A percentile compares a stretch with the other conserved stretches of the same genome.
Conservation (phyloP, 2,329 filamentous ascomycete genomes). For the Aspergillus niger region DNA sequence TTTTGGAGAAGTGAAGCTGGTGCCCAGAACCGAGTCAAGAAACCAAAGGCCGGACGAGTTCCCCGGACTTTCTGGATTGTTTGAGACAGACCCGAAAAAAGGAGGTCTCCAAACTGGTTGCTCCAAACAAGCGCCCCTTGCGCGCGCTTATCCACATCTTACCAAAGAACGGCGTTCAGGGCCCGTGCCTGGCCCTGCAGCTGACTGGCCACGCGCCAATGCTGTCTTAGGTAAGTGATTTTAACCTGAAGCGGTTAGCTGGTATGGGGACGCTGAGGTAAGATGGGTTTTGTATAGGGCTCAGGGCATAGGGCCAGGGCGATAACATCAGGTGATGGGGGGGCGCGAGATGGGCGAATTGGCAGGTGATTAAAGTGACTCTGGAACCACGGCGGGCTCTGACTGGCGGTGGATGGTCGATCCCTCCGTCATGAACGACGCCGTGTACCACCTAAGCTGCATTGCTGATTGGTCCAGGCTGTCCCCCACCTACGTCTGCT, state of each 20-base stretch:
- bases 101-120: slow-evolving; percentile 27
- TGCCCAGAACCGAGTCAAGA: slow-evolving; percentile 18
- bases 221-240: too few species aligned
- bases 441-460: neutral
- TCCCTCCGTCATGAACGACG: neutral
- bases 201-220: neutral
- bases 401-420: neutral
- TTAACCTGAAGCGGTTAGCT: neutral
- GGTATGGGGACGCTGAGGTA: neutral
- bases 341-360: neutral
- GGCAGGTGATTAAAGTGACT: neutral
- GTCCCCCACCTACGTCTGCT: slow-evolving; percentile 4
- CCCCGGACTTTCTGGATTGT: slow-evolving; percentile 25
- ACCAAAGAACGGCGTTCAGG: slow-evolving; percentile 4
- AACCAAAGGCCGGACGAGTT: slow-evolving; percentile 21
- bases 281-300: neutral
- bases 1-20: slow-evolving; percentile 17
- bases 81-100: slow-evolving; percentile 32
- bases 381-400: neutral
- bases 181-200: slow-evolving; percentile 21
- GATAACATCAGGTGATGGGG: slow-evolving; percentile 1
- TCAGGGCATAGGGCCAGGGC: slow-evolving; percentile 13
- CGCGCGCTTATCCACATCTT: slow-evolving; percentile 36
- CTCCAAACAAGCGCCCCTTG: slow-evolving; percentile 41
- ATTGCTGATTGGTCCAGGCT: neutral